Evolutionary conservation across 2,329 filamentous ascomycete species (phyloP), one percentile per base, ranked within the genome.

Genomic region (Bipolaris oryzae): DNA sequence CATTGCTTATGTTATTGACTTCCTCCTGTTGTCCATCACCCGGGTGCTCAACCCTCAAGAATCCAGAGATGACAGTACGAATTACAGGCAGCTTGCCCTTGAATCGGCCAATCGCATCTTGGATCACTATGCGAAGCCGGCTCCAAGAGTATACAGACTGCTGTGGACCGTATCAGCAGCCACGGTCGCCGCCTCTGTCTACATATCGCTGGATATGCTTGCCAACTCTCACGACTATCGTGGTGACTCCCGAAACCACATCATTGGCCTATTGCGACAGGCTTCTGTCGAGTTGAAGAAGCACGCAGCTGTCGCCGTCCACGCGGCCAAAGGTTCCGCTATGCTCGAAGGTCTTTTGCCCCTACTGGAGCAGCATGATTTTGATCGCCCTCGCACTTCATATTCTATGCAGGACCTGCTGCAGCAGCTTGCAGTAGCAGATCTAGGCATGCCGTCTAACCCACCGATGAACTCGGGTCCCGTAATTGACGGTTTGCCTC

Each of bases 161-260:
- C 46, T 57, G 6, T 60, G 57, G 57, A 50, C 48, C 21, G 47
- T 57, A n/a, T 57, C 57, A 37, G 57, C 57, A 11, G 49, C 57
- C 16, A 54, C 50, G 0, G 57, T 57, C 20, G 57, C 57, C 13
- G 46, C 57, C 10, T 35, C 57, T 31, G 47, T 60, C 7, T 57
- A 60, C 9, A 50, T 60, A 18, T 57, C 54, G 3, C 31, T 55
- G 5, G 53, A 55, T 16, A 55, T 55, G 41, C 53, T 55, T 41
- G 53, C 53, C 10, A 55, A 55, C 20, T 43, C 53, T n/a, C 53
- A 55, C 16, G 47, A 55, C 6, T 55, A 55, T 38, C 53, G 50
- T 34, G 50, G 41, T 15, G 49, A 57, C 11, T 43, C 47, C 16
- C 45, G 41, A 38, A 18, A 38, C 9, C 21, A 52, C 15, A 48